These are phyloP conservation scores for Fraxinus americana DNA, from an alignment of 257 asterid genomes.

Conservation along the genomic window DNA sequence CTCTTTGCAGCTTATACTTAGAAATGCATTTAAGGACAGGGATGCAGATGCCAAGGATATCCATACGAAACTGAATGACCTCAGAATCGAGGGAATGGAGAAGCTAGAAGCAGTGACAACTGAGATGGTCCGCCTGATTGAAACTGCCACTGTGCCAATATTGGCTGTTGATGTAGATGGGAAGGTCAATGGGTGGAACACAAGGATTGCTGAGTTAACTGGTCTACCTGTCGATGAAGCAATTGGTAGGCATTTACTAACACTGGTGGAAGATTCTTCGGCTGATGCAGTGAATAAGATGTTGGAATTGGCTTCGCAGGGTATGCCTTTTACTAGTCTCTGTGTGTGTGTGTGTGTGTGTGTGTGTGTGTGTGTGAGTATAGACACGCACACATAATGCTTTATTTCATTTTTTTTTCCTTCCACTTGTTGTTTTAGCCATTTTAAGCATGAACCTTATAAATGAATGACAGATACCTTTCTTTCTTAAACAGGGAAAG, in stretches of 20 bases:
- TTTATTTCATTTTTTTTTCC: neutral
- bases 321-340: conserved; percentile 36
- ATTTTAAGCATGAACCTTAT: conserved; percentile 42
- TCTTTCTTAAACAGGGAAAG: conserved; percentile 59
- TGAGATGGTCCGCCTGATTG: conserved; percentile 91
- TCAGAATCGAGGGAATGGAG: conserved; percentile 75
- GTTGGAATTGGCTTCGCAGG: conserved; percentile 72
- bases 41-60: conserved; percentile 46
- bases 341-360: neutral
- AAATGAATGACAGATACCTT: neutral
- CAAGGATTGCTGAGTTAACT: conserved; percentile 58
- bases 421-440: conserved; percentile 27
- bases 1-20: conserved; percentile 89
- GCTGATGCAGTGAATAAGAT: conserved; percentile 66
- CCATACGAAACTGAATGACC: conserved; percentile 68
- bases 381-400: neutral
- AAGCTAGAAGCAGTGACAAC: conserved; percentile 87
- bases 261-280: conserved; percentile 81
- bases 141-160: conserved; percentile 91
- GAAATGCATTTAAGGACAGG: conserved; percentile 66
- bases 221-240: conserved; percentile 63
- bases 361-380: neutral
- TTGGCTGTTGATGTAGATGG: conserved; percentile 90
- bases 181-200: conserved; percentile 81
- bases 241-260: conserved; percentile 66